A percentile compares a stretch with the other conserved stretches of the same genome.
Conservation (phyloP, 768 basidiomycete genomes). For the Termitomyces sp. region DNA sequence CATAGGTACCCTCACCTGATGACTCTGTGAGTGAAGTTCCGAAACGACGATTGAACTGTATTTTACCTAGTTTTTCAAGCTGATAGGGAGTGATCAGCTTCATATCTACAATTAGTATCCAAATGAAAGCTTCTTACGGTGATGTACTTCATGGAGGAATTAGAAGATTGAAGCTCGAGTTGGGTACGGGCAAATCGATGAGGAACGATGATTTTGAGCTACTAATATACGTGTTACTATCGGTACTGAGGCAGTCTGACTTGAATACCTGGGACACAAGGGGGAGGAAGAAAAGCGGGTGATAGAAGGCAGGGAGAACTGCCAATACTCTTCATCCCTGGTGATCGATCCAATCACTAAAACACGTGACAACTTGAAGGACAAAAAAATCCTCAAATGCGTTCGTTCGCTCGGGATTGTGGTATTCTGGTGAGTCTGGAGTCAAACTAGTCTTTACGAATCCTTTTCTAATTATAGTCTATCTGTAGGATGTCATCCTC, state of each 20-base stretch:
- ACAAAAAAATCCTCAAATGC: slow-evolving; percentile 9
- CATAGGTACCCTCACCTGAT: slow-evolving; percentile 91
- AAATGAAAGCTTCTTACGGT: slow-evolving; percentile 29
- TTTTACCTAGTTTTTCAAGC: slow-evolving; percentile 83
- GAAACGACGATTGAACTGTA: neutral
- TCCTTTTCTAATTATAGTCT: neutral
- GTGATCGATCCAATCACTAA: slow-evolving; percentile 10
- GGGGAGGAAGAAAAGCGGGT: neutral
- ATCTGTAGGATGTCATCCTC: slow-evolving; percentile 32
- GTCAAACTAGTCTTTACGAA: neutral
- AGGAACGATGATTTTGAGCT: neutral
- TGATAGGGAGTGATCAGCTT: slow-evolving; percentile 18
- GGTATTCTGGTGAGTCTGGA: slow-evolving; percentile 5
- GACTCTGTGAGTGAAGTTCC: slow-evolving; percentile 37
- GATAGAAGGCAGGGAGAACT: neutral
- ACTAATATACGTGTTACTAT: neutral
- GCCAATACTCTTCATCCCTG: neutral
- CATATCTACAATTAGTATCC: neutral
- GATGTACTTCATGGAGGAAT: slow-evolving; percentile 42
- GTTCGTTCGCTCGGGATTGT: neutral
- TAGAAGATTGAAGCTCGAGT: neutral
- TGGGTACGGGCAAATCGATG: neutral
- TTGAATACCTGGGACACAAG: neutral
- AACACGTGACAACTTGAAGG: slow-evolving; percentile 6
- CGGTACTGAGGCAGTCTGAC: neutral